A percentile compares a stretch with the other conserved stretches of the same genome.
phyloP scores from a whole-genome alignment of 2,329 filamentous ascomycete genomes.

The Akanthomyces dipterigenus region DNA sequence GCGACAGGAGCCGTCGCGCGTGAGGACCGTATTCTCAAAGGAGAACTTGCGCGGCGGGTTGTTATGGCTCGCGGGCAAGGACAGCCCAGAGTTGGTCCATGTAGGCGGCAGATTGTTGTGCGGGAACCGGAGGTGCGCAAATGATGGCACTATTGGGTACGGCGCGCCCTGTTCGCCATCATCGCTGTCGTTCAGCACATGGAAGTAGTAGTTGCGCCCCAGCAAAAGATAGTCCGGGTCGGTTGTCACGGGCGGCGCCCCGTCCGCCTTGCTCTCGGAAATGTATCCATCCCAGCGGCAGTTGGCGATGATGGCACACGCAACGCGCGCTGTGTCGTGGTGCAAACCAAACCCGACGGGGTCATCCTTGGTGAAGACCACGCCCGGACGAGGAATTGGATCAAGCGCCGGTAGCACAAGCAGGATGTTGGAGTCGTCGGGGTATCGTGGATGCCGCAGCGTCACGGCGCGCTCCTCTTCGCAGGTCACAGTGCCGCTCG shows the following conservation, averaged over 20 bases:
- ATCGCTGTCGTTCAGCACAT: background rate
- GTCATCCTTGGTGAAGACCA: background rate
- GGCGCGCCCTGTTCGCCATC: background rate
- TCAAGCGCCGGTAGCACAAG: background rate
- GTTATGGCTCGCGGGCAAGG: background rate
- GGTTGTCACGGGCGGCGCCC: background rate
- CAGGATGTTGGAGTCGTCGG: background rate
- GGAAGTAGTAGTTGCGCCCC: background rate
- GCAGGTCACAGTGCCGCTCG: background rate
- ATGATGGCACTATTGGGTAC: background rate
- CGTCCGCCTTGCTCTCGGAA: background rate
- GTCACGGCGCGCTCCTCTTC: background rate
- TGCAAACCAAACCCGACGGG: background rate
- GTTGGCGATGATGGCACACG: conserved; percentile 2
- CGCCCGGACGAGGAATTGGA: background rate
- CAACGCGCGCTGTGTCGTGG: background rate
- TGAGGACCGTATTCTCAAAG: background rate
- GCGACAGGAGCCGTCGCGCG: background rate
- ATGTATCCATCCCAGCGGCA: background rate
- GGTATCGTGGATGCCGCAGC: background rate
- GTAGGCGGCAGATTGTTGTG: background rate
- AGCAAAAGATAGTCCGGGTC: background rate
- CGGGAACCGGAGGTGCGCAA: background rate
- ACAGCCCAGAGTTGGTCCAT: background rate
- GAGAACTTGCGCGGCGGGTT: background rate